Base-by-base conservation (phyloP, 2,329 filamentous ascomycete species). In the Cryphonectria parasitica region DNA sequence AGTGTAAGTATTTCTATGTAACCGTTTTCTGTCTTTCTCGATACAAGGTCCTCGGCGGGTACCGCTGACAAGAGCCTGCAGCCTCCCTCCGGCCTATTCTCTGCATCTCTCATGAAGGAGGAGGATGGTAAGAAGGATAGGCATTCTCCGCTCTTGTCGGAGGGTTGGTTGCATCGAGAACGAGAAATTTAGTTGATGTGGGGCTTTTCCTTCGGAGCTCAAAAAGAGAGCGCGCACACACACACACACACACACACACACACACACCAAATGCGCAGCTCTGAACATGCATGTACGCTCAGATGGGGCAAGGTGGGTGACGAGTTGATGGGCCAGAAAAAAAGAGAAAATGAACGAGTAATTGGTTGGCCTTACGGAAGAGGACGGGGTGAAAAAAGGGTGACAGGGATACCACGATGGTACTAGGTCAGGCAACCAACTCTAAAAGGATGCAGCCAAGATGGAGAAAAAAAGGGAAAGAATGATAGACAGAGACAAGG, bases 81-180 rank as follows among this genome's bases (percentile, higher is more conserved):
- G 36, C 52, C 54, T 41, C 31, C 45, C 45, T 49, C 45, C 17
- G 45, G 8, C 19, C 7, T 19, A 3, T 49, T 22, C 22, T 8
- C 45, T 10, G 22, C 10, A 49, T n/a, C 41, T 70, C 61, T 2
- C 45, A 64, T 63, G 61, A 41, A 34, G 43, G 15, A 63, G 52
- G 45, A 56, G 52, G 62, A 39, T 41, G 17, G n/a, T 19, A 17
- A 25, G 39, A 22, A 8, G 7, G 19, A 34, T 22, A 65, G 25
- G 60, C 52, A 58, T 56, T 15, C 58, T 11, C 49, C 63, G 63
- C 64, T 64, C 69, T 69, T 61, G 56, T 36, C 41, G 66, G 66
- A 34, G 34, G 25, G 28, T n/a, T 60, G 58, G 66, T 63, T 61
- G 49, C 66, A 68, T 68, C 66, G 19, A 68, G 2, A 19, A 61